These are phyloP conservation scores for Azolla pinnata DNA, from an alignment of 75 land plant species.

Conservation along the genomic window DNA sequence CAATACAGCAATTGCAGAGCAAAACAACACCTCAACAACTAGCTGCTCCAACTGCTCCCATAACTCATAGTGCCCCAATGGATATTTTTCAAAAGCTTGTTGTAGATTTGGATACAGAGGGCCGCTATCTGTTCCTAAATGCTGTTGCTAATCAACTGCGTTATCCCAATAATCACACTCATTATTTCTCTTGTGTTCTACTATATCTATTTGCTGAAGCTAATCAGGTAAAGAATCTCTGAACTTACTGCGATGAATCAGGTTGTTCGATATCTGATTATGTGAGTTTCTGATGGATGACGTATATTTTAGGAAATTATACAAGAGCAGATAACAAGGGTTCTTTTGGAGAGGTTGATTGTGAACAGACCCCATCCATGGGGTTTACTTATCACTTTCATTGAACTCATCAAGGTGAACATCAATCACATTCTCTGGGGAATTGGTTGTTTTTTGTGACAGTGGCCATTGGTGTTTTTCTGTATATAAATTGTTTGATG, in stretches of 20 bases:
- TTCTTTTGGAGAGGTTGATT: slow-evolving; percentile 80
- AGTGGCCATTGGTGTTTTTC: neutral
- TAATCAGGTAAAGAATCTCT: slow-evolving; percentile 49
- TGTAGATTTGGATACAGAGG: slow-evolving; percentile 75
- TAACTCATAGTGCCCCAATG: slow-evolving; percentile 48
- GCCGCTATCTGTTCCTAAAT: slow-evolving; percentile 88
- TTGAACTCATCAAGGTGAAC: slow-evolving; percentile 87
- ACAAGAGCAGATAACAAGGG: slow-evolving; percentile 94
- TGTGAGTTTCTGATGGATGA: too few relatives aligned
- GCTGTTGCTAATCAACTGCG: slow-evolving; percentile 93
- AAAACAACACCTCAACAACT: slow-evolving; percentile 50
- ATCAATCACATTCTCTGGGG: too few relatives aligned
- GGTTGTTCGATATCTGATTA: too few relatives aligned
- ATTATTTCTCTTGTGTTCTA: slow-evolving; percentile 86
- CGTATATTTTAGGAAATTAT: slow-evolving; percentile 69
- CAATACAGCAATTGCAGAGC: slow-evolving; percentile 73
- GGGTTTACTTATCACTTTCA: slow-evolving; percentile 96
- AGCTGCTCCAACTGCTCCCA: slow-evolving; percentile 41
- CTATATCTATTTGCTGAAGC: slow-evolving; percentile 77
- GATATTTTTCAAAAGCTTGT: slow-evolving; percentile 66
- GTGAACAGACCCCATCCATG: slow-evolving; percentile 96
- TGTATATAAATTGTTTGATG: neutral
- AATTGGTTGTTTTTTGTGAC: neutral
- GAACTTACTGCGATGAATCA: too few relatives aligned
- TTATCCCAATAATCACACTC: slow-evolving; percentile 93